Conservation (phyloP, 768 basidiomycete species). For the Phanerodontia chrysosporium region DNA sequence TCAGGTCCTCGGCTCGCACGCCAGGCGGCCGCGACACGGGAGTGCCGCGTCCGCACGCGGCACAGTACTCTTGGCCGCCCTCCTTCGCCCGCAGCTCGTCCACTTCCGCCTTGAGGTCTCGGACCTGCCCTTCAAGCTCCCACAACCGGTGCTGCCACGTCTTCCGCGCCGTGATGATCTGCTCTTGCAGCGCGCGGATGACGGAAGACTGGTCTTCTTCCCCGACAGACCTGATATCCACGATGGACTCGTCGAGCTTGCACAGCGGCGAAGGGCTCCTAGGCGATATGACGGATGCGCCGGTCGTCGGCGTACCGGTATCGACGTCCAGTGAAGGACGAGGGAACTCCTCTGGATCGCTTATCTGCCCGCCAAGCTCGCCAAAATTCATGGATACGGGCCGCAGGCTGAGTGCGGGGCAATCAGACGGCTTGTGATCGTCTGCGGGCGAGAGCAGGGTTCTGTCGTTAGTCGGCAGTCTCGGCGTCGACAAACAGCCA, state of each 20-base stretch:
- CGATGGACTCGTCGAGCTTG: slow-evolving; percentile 1
- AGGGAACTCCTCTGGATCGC: slow-evolving; percentile 19
- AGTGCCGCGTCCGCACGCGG: slow-evolving; percentile 54
- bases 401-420: slow-evolving; percentile 63
- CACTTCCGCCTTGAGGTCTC: slow-evolving; percentile 66
- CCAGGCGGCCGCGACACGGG: slow-evolving; percentile 6
- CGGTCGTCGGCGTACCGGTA: slow-evolving; percentile 50
- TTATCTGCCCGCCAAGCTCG: slow-evolving; percentile 51
- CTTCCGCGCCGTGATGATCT: slow-evolving; percentile 51
- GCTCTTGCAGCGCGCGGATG: slow-evolving; percentile 55
- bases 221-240: slow-evolving; percentile 12
- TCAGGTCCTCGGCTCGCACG: slow-evolving; percentile 18
- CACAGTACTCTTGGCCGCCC: slow-evolving; percentile 43
- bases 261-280: slow-evolving; percentile 36
- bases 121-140: slow-evolving; percentile 73
- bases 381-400: slow-evolving; percentile 78
- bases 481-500: slow-evolving; percentile 14
- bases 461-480: slow-evolving; percentile 11
- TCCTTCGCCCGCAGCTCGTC: slow-evolving; percentile 47
- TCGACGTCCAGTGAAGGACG: slow-evolving; percentile 39
- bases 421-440: slow-evolving; percentile 58
- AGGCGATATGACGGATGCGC: slow-evolving; percentile 43
- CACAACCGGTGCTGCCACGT: slow-evolving; percentile 70
- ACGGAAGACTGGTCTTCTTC: slow-evolving; percentile 41
- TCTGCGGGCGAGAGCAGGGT: slow-evolving; percentile 41